Evolutionary conservation across 73 alveolate genomes (phyloP).

Genomic region (Paramecium biaurelia): DNA sequence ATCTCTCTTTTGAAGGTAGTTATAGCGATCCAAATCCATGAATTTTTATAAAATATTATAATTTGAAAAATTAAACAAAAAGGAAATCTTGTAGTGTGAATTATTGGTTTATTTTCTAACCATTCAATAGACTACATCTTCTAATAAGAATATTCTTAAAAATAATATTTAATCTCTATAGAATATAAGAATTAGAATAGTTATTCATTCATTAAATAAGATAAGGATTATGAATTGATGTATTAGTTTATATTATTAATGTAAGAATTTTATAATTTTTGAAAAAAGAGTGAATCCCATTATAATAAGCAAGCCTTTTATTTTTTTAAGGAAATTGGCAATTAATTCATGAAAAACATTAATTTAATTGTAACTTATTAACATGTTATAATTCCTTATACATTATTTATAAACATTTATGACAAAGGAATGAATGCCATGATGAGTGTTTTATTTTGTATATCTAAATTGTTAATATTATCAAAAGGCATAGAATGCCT

Average conservation of each 20-base stretch:
- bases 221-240: not conserved
- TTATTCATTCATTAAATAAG: not conserved
- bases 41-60: not conserved
- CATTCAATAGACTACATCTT: not conserved
- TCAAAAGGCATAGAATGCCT: conserved; percentile 23
- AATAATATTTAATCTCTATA: not conserved
- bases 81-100: not conserved
- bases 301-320: not conserved
- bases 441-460: not conserved
- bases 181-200: not conserved
- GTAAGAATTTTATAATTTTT: not conserved
- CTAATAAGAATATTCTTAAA: not conserved
- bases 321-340: not conserved
- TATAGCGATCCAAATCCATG: conserved; percentile 2
- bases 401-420: too few species aligned
- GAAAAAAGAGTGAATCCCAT: not conserved
- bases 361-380: not conserved
- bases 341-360: not conserved
- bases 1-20: not conserved
- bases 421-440: too few species aligned
- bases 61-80: not conserved
- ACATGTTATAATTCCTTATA: too few species aligned
- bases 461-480: not conserved
- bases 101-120: not conserved
- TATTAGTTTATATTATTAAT: not conserved